A percentile compares a stretch with the other conserved stretches of the same genome.
phyloP scores from a whole-genome alignment of 495 filamentous ascomycete species.

The Aspergillus sclerotioniger region DNA sequence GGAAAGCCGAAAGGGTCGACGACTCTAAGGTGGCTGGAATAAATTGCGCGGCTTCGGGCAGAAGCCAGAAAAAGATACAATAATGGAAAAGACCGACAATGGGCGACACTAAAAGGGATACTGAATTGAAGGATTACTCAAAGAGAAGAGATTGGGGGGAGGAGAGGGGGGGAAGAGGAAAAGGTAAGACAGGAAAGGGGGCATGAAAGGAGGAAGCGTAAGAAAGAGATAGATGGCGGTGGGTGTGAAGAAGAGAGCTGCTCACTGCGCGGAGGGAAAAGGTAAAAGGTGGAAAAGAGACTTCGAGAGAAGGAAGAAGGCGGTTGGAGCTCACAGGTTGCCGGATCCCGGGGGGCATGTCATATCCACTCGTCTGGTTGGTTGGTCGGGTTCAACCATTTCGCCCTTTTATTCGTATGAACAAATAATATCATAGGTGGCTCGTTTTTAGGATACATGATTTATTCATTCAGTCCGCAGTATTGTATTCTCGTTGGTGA shows the following conservation, averaged over 20 bases:
- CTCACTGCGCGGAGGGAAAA: constrained; percentile 11
- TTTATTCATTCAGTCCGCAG: no score
- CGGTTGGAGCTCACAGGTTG: constrained; percentile 11
- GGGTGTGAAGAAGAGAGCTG: constrained; percentile 13
- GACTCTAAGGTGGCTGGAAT: constrained; percentile 52
- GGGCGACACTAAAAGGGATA: constrained; percentile 36
- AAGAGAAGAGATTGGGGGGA: constrained; percentile 30
- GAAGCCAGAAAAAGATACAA: constrained; percentile 31
- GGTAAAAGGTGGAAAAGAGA: not conserved
- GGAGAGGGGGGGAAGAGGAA: constrained; percentile 28
- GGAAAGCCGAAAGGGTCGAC: constrained; percentile 13
- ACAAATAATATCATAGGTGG: no score
- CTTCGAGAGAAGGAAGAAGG: not conserved
- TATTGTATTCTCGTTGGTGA: no score
- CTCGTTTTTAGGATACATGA: no score
- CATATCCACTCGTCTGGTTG: constrained; percentile 7
- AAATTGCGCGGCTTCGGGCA: constrained; percentile 41
- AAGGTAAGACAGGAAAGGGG: constrained; percentile 27
- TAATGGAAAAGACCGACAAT: constrained; percentile 30
- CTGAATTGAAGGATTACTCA: constrained; percentile 30
- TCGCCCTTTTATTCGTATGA: not conserved
- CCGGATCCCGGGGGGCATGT: constrained; percentile 9
- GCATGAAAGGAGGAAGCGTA: constrained; percentile 15
- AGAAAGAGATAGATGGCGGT: constrained; percentile 19
- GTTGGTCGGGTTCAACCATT: not conserved